Evolutionary conservation across 2,329 filamentous ascomycete genomes (phyloP).

Genomic region (Scytalidium lignicola): DNA sequence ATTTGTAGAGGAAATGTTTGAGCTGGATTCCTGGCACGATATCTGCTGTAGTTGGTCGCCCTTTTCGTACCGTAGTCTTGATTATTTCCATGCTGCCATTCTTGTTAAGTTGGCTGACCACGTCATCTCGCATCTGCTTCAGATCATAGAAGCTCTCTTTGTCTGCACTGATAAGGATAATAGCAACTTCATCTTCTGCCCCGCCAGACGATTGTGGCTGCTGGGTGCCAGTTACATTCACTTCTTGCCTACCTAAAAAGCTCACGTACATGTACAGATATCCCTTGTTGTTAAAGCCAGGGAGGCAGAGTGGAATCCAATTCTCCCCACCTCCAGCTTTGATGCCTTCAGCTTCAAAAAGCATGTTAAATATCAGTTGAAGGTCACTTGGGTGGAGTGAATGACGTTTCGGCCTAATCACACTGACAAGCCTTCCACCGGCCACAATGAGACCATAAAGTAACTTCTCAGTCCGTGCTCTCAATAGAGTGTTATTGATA

Average conservation of each 20-base stretch:
- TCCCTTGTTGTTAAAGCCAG: slow-evolving; percentile 93
- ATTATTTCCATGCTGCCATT: slow-evolving; percentile 74
- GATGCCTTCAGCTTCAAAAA: slow-evolving; percentile 90
- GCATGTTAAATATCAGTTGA: slow-evolving; percentile 98
- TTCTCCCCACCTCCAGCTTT: slow-evolving; percentile 92
- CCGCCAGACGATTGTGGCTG: slow-evolving; percentile 64
- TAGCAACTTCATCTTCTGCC: slow-evolving; percentile 74
- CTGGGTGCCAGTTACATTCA: slow-evolving; percentile 32
- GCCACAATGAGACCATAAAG: slow-evolving; percentile 93
- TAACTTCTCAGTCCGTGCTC: slow-evolving; percentile 68
- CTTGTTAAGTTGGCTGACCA: slow-evolving; percentile 64
- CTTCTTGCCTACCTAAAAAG: slow-evolving; percentile 67
- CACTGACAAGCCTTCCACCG: slow-evolving; percentile 87
- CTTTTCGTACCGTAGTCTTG: slow-evolving; percentile 61
- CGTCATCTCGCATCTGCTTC: slow-evolving; percentile 63
- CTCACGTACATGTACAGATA: slow-evolving; percentile 99
- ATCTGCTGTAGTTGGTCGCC: slow-evolving; percentile 66
- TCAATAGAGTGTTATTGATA: slow-evolving; percentile 85
- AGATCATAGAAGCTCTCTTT: slow-evolving; percentile 92
- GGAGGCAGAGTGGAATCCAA: slow-evolving; percentile 94
- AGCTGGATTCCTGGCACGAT: slow-evolving; percentile 76
- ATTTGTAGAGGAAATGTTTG: slow-evolving; percentile 95
- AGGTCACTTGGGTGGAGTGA: slow-evolving; percentile 93
- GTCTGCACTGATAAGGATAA: slow-evolving; percentile 86
- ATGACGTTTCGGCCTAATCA: slow-evolving; percentile 89